These are phyloP conservation scores for Lunularia cruciata DNA, from an alignment of 225 moss, liverwort and hornwort genomes.

Conservation along the genomic window DNA sequence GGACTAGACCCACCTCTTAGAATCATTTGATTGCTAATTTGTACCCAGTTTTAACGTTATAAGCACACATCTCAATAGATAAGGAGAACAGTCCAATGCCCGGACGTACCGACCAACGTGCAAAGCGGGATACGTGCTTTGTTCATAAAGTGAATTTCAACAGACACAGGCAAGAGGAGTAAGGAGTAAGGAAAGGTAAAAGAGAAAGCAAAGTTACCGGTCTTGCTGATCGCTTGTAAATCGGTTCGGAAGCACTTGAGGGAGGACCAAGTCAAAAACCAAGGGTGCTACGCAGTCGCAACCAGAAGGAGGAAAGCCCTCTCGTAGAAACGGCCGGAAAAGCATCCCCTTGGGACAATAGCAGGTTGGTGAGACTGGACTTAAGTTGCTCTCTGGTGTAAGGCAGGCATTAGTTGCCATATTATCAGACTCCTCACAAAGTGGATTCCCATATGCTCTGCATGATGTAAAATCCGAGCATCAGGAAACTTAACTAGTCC, in stretches of 20 bases:
- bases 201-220: slow-evolving; percentile 8
- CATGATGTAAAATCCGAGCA: not conserved
- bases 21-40: no score
- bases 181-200: not conserved
- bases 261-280: slow-evolving; percentile 19
- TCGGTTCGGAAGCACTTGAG: slow-evolving; percentile 22
- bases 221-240: slow-evolving; percentile 16
- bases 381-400: slow-evolving; percentile 9
- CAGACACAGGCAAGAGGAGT: not conserved
- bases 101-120: no score
- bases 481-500: no score
- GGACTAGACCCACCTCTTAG: no score
- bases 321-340: slow-evolving; percentile 25
- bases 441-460: slow-evolving; percentile 31
- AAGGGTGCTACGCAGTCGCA: slow-evolving; percentile 37
- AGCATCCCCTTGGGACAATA: slow-evolving; percentile 25
- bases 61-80: no score
- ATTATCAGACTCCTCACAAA: slow-evolving; percentile 16
- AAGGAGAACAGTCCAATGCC: no score
- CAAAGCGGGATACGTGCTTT: no score
- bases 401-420: slow-evolving; percentile 13
- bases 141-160: not conserved
- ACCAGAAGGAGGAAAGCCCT: slow-evolving; percentile 19
- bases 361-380: slow-evolving; percentile 16
- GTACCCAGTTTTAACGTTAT: no score